Percentiles rank a stretch among this genome's conserved stretches.
Evolutionary conservation across 768 basidiomycete genomes (phyloP).

Genomic region (Panaeolus papilionaceus): DNA sequence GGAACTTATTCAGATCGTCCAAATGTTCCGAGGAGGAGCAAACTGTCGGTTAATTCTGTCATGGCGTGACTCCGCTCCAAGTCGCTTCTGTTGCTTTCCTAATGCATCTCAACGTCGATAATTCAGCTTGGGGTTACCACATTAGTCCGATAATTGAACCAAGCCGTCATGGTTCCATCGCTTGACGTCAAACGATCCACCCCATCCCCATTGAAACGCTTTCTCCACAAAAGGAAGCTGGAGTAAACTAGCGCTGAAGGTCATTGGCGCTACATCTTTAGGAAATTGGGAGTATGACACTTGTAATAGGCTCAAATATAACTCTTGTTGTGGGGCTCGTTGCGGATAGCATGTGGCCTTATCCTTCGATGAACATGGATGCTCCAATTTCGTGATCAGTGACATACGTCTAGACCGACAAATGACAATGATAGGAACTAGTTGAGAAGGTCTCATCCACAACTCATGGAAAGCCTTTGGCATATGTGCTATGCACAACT

Average conservation of each 20-base stretch:
- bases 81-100: not conserved
- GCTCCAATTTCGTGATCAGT: no score
- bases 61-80: slow-evolving; percentile 12
- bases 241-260: slow-evolving; percentile 2
- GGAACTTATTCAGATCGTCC: slow-evolving; percentile 1
- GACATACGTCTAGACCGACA: no score
- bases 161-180: not conserved
- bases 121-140: not conserved
- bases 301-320: not conserved
- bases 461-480: not conserved
- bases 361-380: no score
- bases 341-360: no score
- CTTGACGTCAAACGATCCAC: not conserved
- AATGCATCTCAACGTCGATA: not conserved
- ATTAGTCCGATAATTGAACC: not conserved
- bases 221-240: slow-evolving; percentile 2
- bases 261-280: not conserved
- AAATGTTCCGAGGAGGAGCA: slow-evolving; percentile 14
- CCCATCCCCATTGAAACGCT: not conserved
- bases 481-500: not conserved
- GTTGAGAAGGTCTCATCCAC: not conserved
- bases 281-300: not conserved
- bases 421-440: no score
- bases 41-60: not conserved
- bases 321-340: not conserved